Evolutionary conservation across 345 rosid genomes (phyloP), one percentile per base, ranked within the genome.

Genomic region (Abelmoschus esculentus): DNA sequence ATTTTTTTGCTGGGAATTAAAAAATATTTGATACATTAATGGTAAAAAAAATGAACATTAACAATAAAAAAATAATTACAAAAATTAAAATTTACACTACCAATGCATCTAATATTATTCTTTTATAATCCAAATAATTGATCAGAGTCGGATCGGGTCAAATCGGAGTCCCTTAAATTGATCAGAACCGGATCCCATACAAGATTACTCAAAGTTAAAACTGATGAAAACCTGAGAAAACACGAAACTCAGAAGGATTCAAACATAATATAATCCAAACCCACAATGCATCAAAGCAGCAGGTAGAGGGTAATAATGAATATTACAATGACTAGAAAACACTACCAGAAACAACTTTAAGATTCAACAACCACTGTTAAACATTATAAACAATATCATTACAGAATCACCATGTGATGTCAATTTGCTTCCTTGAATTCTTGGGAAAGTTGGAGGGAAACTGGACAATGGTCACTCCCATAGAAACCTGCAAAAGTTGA

Each of bases 391-490:
- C 49, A 29, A 47, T 28, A 49, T 11, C 42, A 49, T 15, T 49
- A 29, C 26, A 49, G 26, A 17, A 46, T 47, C 36, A 46, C 38
- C 55, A 0, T 42, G 46, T 8, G 46, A 3, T 49, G 57, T 66
- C 70, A 66, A 28, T 29, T 66, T 8, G 40, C 57, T 29, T 29
- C 42, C 15, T 66, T 66, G 28, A 28, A n/a, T n/a, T 49, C 70
- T 6, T 66, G 44, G 15, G 90, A 83, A 61, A 91, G 96, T 79
- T 88, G 92, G 6, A 95, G 86, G 44, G 90, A 81, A 76, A 90
- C 93, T 2, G 96, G 98, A 75, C 93, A 91, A 67, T 90, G 98
- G 79, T 95, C 98, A 57, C 99, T 91, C 72, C 99, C 98, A 63
- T 78, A 84, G 61, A 90, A 95, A 60, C 93, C 99, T 89, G 89